Conservation (phyloP, 768 basidiomycete species). For the Lactarius trivialis region DNA sequence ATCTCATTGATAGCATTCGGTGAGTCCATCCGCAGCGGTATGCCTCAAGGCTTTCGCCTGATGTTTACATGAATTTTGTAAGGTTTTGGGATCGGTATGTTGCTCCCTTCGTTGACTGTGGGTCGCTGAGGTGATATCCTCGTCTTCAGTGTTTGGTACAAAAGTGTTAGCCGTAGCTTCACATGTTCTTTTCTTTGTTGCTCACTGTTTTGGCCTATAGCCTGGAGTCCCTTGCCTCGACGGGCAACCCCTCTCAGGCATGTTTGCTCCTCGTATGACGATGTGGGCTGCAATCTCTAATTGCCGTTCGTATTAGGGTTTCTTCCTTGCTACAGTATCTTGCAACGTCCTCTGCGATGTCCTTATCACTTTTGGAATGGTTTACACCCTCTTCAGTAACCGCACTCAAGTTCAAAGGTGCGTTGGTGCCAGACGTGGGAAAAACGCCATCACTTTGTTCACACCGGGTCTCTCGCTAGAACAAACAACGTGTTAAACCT, state of each 20-base stretch:
- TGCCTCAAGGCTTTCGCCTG: neutral
- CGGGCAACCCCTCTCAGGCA: neutral
- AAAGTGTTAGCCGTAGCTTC: neutral
- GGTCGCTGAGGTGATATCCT: neutral
- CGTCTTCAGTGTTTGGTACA: neutral
- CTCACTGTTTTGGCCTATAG: neutral
- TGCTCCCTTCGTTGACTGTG: neutral
- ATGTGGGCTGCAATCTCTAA: neutral
- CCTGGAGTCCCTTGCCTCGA: neutral
- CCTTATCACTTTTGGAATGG: slow-evolving; percentile 6
- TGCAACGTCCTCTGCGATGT: neutral
- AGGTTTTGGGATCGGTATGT: neutral
- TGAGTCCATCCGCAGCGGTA: neutral
- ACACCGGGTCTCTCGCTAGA: neutral
- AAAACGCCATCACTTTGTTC: neutral
- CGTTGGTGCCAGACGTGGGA: neutral
- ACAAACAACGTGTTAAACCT: neutral
- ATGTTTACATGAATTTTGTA: neutral
- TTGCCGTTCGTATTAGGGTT: neutral
- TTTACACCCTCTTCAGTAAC: neutral
- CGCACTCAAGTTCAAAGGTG: slow-evolving; percentile 2
- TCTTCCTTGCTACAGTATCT: neutral
- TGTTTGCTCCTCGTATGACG: neutral
- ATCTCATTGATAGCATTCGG: slow-evolving; percentile 1
- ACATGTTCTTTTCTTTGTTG: neutral